Evolutionary conservation across 768 basidiomycete genomes (phyloP).

Genomic region (Phylloporus sp.): DNA sequence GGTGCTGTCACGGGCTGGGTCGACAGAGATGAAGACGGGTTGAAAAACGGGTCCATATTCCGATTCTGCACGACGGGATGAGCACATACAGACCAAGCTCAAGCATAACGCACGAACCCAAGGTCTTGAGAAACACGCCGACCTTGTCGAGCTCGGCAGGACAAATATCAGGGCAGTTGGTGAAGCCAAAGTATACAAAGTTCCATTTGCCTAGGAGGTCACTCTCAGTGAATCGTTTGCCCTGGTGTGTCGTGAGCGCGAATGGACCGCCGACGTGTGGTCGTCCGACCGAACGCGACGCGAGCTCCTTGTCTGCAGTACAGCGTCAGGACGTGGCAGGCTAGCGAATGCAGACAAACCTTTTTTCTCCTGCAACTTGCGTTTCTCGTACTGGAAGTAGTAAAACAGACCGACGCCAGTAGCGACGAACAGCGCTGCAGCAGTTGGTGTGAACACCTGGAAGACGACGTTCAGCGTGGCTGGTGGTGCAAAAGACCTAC

Average conservation of each 20-base stretch:
- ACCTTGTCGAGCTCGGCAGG: constrained; percentile 98
- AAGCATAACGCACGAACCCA: constrained; percentile 50
- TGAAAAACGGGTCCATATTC: constrained; percentile 69
- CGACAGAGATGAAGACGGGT: constrained; percentile 94
- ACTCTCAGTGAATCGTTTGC: constrained; percentile 72
- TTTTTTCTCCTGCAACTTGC: constrained; percentile 67
- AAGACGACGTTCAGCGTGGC: background rate
- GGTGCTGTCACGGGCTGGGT: constrained; percentile 85
- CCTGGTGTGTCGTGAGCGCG: constrained; percentile 61
- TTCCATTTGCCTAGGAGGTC: constrained; percentile 88
- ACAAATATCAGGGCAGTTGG: constrained; percentile 98
- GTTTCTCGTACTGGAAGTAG: constrained; percentile 90
- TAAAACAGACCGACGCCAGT: constrained; percentile 79
- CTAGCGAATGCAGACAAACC: constrained; percentile 42
- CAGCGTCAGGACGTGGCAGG: background rate
- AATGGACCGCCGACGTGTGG: constrained; percentile 93
- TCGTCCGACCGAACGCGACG: constrained; percentile 71
- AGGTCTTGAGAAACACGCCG: constrained; percentile 63
- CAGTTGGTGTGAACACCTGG: constrained; percentile 89
- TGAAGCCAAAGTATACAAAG: constrained; percentile 97
- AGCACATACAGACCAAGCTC: background rate
- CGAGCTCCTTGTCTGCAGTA: constrained; percentile 65
- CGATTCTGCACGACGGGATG: constrained; percentile 46
- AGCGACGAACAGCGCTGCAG: constrained; percentile 79
- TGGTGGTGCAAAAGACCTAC: background rate